These are phyloP conservation scores for Erythrobasidium hasegawianum DNA, from an alignment of 1,284 basidiomycete species.

Conservation along the genomic window DNA sequence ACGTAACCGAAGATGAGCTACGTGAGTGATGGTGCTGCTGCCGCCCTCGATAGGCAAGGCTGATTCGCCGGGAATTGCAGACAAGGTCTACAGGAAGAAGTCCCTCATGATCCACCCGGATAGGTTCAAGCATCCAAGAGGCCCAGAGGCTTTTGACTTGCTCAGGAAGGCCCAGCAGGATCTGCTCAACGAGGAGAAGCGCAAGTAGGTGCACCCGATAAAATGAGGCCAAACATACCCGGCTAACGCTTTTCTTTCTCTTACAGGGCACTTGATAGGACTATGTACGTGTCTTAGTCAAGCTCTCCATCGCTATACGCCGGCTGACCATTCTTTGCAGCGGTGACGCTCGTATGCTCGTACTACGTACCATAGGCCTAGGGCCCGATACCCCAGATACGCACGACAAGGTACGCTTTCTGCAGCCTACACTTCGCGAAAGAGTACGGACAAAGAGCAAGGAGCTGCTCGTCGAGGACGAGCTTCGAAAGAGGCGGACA, in stretches of 20 bases:
- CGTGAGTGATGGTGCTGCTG: conserved; percentile 29
- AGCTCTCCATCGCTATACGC: not conserved
- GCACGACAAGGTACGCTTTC: conserved; percentile 49
- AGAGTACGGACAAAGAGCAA: conserved; percentile 53
- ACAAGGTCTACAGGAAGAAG: conserved; percentile 56
- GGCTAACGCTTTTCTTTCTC: not conserved
- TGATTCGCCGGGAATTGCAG: conserved; percentile 38
- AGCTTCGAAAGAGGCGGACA: conserved; percentile 52
- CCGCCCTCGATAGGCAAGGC: not conserved
- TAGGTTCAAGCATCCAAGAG: conserved; percentile 57
- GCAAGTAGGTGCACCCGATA: conserved; percentile 38
- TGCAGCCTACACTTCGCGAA: conserved; percentile 52
- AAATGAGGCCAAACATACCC: not conserved
- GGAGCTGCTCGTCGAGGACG: conserved; percentile 57
- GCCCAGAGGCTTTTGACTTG: conserved; percentile 56
- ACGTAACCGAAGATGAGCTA: conserved; percentile 53
- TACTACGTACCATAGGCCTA: conserved; percentile 47
- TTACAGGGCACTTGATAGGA: conserved; percentile 47
- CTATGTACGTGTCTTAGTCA: conserved; percentile 36
- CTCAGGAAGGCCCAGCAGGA: conserved; percentile 54
- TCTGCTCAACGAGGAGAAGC: conserved; percentile 47
- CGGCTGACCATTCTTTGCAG: conserved; percentile 2
- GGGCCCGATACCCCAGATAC: conserved; percentile 50
- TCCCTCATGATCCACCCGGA: conserved; percentile 59
- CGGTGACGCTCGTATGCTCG: conserved; percentile 48